Evolutionary conservation across 331 rosid species (phyloP).

Genomic region (Saraca asoca): DNA sequence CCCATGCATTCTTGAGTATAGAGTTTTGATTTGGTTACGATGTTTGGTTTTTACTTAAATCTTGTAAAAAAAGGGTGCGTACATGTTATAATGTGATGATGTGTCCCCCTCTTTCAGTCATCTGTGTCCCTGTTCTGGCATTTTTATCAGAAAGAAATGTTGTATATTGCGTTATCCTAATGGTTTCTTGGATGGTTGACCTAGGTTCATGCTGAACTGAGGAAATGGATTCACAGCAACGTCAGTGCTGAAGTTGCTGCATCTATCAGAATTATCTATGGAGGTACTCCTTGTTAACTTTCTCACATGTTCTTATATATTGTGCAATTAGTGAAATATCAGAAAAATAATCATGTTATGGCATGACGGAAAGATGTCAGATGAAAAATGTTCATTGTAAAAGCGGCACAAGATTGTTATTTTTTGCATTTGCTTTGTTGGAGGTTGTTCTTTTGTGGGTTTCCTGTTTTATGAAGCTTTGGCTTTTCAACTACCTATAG

Average conservation of each 20-base stretch:
- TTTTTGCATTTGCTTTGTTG: background rate
- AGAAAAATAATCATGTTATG: too few relatives aligned
- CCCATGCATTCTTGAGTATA: background rate
- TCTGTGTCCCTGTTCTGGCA: too few relatives aligned
- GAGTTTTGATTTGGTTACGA: background rate
- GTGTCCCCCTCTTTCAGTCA: too few relatives aligned
- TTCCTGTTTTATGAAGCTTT: too few relatives aligned
- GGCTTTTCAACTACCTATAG: background rate
- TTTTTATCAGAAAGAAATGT: too few relatives aligned
- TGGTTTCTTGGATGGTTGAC: conserved; percentile 16
- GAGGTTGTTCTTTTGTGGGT: background rate
- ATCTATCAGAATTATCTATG: conserved; percentile 77
- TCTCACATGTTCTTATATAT: background rate
- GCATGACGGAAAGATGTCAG: too few relatives aligned
- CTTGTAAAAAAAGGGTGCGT: background rate
- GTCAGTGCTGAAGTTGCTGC: conserved; percentile 67
- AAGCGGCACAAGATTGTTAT: background rate
- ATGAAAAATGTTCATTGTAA: background rate
- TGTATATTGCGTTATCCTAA: background rate
- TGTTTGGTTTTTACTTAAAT: background rate
- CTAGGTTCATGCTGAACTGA: conserved; percentile 80
- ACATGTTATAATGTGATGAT: too few relatives aligned
- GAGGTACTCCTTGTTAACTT: conserved; percentile 54
- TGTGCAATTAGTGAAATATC: too few relatives aligned
- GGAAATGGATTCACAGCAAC: conserved; percentile 76